Conservation (phyloP, 352 stramenopile species). For the Globisporangium cystogenes region DNA sequence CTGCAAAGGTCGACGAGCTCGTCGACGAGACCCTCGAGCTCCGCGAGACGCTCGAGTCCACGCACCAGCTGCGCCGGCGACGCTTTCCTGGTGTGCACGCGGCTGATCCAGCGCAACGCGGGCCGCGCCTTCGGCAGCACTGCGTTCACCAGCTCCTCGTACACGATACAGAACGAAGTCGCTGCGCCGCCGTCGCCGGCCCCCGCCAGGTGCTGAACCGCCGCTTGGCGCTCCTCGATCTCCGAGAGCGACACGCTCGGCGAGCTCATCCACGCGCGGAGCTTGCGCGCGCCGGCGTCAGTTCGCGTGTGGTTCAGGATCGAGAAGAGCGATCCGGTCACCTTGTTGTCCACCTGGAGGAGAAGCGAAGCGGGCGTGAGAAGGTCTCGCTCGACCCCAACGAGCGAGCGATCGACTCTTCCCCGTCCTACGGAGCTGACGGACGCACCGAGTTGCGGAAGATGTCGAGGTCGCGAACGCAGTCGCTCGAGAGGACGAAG, state of each 20-base stretch:
- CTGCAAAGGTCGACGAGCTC: not conserved
- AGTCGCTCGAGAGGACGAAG: slow-evolving; percentile 20
- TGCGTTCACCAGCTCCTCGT: not conserved
- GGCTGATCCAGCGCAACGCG: not conserved
- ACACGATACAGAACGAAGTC: not conserved
- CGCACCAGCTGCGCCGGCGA: not conserved
- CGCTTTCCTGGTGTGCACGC: not conserved
- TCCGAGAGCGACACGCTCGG: not conserved
- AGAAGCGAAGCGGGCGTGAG: too few relatives aligned
- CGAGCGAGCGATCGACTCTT: too few relatives aligned
- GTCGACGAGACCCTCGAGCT: not conserved
- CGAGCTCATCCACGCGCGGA: not conserved
- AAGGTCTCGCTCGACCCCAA: too few relatives aligned
- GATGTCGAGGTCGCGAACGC: slow-evolving; percentile 27
- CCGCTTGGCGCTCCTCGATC: not conserved
- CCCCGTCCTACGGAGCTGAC: slow-evolving; percentile 5
- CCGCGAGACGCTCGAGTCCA: not conserved
- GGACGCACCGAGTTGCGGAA: slow-evolving; percentile 34
- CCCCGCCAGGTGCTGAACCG: not conserved
- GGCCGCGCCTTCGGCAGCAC: not conserved
- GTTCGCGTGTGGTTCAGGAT: not conserved
- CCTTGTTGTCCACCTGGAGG: not conserved
- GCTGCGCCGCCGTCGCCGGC: not conserved
- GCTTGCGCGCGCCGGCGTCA: not conserved
- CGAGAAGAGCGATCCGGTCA: not conserved